These are phyloP conservation scores for Endocalyx cinctus DNA, from an alignment of 2,329 filamentous ascomycete genomes.

Conservation along the genomic window DNA sequence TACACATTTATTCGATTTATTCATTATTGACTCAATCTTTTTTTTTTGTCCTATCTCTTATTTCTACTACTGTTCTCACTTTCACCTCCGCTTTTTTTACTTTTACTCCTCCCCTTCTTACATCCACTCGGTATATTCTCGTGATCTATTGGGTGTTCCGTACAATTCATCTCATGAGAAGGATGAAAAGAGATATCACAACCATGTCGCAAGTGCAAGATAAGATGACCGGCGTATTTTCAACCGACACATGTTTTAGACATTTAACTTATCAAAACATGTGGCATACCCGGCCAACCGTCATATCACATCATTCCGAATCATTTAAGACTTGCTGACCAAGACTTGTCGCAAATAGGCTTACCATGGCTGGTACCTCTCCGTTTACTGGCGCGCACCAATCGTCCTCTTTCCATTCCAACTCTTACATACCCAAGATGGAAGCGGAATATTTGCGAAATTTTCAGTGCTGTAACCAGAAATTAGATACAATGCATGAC, in stretches of 20 bases:
- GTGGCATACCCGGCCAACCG: slow-evolving; percentile 12
- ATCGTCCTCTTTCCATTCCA: slow-evolving; percentile 94
- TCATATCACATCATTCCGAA: too few relatives aligned
- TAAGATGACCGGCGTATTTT: too few relatives aligned
- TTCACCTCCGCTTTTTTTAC: too few relatives aligned
- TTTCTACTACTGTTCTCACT: too few relatives aligned
- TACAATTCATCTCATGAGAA: too few relatives aligned
- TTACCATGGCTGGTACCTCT: slow-evolving; percentile 95
- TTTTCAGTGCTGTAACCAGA: slow-evolving; percentile 90
- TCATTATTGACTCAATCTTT: slow-evolving; percentile 4
- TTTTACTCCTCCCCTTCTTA: slow-evolving; percentile 4
- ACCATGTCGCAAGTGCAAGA: too few relatives aligned
- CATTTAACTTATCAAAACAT: slow-evolving; percentile 15
- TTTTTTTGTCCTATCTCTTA: too few relatives aligned
- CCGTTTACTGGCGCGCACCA: slow-evolving; percentile 73
- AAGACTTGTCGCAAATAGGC: slow-evolving; percentile 49
- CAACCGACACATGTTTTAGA: slow-evolving; percentile 13
- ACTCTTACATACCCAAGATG: slow-evolving; percentile 91
- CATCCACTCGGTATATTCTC: too few relatives aligned
- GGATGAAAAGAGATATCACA: too few relatives aligned
- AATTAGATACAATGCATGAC: slow-evolving; percentile 87
- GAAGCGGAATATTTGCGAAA: slow-evolving; percentile 98
- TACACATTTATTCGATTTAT: too few relatives aligned
- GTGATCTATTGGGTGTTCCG: too few relatives aligned
- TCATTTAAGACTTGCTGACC: too few relatives aligned